Evolutionary conservation across 176 grass and related monocot species (phyloP).

Genomic region (Dactylis glomerata): DNA sequence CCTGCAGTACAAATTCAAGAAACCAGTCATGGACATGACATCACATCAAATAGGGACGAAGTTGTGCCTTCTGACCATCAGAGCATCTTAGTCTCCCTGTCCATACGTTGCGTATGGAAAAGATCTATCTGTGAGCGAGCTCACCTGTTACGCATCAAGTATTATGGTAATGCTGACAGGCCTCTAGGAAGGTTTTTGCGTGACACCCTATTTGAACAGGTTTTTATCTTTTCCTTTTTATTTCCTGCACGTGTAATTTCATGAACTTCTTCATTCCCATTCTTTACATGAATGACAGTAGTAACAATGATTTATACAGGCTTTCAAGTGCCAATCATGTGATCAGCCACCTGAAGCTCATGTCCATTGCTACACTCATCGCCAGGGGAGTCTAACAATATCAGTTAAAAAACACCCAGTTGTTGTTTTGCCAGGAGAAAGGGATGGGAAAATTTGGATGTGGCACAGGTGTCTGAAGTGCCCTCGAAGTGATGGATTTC

Average conservation of each 20-base stretch:
- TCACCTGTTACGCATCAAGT: constrained; percentile 93
- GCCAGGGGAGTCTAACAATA: constrained; percentile 88
- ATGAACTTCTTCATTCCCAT: constrained; percentile 1
- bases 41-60: constrained; percentile 62
- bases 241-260: constrained; percentile 12
- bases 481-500: constrained; percentile 77
- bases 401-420: constrained; percentile 85
- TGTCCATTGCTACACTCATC: constrained; percentile 95
- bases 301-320: constrained; percentile 50
- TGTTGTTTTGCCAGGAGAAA: constrained; percentile 69
- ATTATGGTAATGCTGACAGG: constrained; percentile 91
- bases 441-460: constrained; percentile 89
- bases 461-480: constrained; percentile 97
- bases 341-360: constrained; percentile 97
- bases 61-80: constrained; percentile 75
- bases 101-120: constrained; percentile 90
- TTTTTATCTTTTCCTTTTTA: constrained; percentile 24
- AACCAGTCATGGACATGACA: constrained; percentile 41
- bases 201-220: constrained; percentile 90
- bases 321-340: constrained; percentile 62
- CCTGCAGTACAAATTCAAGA: constrained; percentile 41
- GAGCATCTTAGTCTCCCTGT: constrained; percentile 94
- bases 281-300: constrained; percentile 24
- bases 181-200: constrained; percentile 87
- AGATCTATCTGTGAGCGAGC: constrained; percentile 88